Conservation (phyloP, 768 basidiomycete species). For the Tylopilus balloui region DNA sequence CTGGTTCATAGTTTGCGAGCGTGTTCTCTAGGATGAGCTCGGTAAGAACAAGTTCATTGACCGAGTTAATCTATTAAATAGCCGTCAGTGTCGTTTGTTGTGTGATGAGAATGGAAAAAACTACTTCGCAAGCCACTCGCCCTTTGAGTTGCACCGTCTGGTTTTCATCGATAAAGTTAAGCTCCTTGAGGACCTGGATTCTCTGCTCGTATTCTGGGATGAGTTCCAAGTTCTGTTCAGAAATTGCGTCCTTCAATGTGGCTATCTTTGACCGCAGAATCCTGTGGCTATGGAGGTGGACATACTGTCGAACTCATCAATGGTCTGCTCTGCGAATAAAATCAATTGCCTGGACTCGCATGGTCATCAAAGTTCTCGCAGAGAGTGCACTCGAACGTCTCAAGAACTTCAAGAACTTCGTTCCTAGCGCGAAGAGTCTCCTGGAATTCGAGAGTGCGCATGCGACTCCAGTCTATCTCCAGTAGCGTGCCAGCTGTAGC, state of each 20-base stretch:
- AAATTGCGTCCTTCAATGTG: conserved; percentile 76
- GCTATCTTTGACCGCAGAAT: conserved; percentile 70
- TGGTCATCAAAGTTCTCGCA: conserved; percentile 73
- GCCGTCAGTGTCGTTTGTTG: not conserved
- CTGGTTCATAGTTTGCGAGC: conserved; percentile 83
- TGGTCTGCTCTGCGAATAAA: conserved; percentile 2
- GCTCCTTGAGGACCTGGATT: conserved; percentile 82
- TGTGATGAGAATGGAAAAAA: conserved; percentile 1
- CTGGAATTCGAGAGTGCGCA: conserved; percentile 88
- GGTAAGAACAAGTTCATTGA: conserved; percentile 93
- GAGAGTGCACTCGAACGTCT: conserved; percentile 43
- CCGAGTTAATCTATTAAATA: conserved; percentile 83
- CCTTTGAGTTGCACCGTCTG: conserved; percentile 95
- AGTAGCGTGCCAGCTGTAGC: conserved; percentile 40
- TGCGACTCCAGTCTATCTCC: conserved; percentile 82
- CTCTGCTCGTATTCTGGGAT: conserved; percentile 97
- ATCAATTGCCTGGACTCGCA: conserved; percentile 43
- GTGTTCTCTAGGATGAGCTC: conserved; percentile 97
- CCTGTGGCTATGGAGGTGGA: conserved; percentile 68
- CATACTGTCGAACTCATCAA: conserved; percentile 52
- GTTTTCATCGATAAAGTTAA: conserved; percentile 94
- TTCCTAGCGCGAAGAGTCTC: conserved; percentile 66
- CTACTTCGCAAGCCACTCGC: conserved; percentile 94
- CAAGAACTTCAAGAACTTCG: conserved; percentile 41
- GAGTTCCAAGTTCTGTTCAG: conserved; percentile 94